A percentile compares a stretch with the other conserved stretches of the same genome.
These are phyloP conservation scores for Malus hybrid DNA, from an alignment of 331 rosid genomes.

Conservation along the genomic window DNA sequence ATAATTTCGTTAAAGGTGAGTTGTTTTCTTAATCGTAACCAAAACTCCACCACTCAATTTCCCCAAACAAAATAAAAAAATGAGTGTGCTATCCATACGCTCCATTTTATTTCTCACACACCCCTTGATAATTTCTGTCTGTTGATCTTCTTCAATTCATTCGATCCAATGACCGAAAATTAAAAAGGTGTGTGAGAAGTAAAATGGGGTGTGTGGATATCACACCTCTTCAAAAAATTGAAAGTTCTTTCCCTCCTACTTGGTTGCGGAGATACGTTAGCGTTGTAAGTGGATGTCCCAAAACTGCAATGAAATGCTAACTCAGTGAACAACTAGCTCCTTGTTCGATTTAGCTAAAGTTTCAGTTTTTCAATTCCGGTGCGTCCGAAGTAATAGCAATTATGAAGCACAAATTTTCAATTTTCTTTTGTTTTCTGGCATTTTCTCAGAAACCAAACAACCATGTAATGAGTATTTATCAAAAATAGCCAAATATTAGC, in stretches of 20 bases:
- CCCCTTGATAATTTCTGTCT: too few species aligned
- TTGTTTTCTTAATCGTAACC: neutral
- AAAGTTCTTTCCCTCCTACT: neutral
- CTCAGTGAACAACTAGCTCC: neutral
- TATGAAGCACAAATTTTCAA: neutral
- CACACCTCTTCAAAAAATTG: neutral
- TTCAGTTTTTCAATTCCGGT: neutral
- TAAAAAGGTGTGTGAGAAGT: too few species aligned
- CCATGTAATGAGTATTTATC: neutral
- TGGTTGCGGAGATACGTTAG: neutral
- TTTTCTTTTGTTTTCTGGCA: neutral
- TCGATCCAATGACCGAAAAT: too few species aligned
- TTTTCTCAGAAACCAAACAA: neutral
- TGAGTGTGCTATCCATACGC: too few species aligned
- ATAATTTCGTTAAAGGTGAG: neutral
- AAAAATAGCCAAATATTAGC: too few species aligned
- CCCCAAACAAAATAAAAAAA: neutral
- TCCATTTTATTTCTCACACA: too few species aligned
- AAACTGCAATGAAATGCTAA: neutral
- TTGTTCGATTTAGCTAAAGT: neutral
- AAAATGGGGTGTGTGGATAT: too few species aligned
- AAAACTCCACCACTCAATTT: neutral
- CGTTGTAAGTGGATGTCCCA: neutral
- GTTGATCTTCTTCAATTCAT: too few species aligned
- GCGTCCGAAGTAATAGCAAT: neutral